These are phyloP conservation scores for Calvatia gigantea DNA, from an alignment of 768 basidiomycete genomes.

Conservation along the genomic window DNA sequence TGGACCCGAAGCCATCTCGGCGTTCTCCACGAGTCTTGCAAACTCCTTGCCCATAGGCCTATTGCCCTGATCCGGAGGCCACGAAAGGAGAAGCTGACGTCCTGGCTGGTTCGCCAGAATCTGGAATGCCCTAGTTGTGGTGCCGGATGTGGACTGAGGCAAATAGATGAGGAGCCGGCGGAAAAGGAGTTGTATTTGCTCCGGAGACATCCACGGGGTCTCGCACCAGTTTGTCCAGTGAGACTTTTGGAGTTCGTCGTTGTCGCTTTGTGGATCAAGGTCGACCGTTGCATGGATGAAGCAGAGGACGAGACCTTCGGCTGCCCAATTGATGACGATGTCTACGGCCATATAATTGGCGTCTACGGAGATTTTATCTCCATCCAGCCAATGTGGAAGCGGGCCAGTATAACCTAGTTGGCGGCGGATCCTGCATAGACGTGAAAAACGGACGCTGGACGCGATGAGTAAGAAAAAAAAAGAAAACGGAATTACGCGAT, in stretches of 20 bases:
- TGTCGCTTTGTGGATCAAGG: conserved; percentile 57
- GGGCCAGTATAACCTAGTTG: conserved; percentile 66
- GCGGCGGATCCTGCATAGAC: conserved; percentile 70
- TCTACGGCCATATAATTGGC: conserved; percentile 81
- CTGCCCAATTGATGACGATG: conserved; percentile 88
- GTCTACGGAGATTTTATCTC: conserved; percentile 68
- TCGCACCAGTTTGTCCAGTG: conserved; percentile 90
- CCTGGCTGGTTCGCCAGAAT: conserved; percentile 62
- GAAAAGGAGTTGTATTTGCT: conserved; percentile 59
- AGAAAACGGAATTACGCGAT: conserved; percentile 16
- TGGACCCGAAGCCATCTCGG: conserved; percentile 52
- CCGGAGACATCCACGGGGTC: conserved; percentile 56
- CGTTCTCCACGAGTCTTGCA: conserved; percentile 62
- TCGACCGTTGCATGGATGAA: conserved; percentile 85
- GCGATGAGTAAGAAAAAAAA: conserved; percentile 19
- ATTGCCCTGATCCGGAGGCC: conserved; percentile 67
- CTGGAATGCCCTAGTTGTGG: conserved; percentile 71
- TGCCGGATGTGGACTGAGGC: conserved; percentile 38
- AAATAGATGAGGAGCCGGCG: conserved; percentile 53
- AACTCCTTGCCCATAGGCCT: conserved; percentile 43
- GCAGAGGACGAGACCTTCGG: conserved; percentile 82
- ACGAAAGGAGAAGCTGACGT: conserved; percentile 61
- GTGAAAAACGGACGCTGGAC: conserved; percentile 71
- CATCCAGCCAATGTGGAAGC: conserved; percentile 52
- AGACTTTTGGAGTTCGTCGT: conserved; percentile 70